These are phyloP conservation scores for Coemansia sp. DNA, from an alignment of 192 early-diverging fungal species.

Conservation along the genomic window DNA sequence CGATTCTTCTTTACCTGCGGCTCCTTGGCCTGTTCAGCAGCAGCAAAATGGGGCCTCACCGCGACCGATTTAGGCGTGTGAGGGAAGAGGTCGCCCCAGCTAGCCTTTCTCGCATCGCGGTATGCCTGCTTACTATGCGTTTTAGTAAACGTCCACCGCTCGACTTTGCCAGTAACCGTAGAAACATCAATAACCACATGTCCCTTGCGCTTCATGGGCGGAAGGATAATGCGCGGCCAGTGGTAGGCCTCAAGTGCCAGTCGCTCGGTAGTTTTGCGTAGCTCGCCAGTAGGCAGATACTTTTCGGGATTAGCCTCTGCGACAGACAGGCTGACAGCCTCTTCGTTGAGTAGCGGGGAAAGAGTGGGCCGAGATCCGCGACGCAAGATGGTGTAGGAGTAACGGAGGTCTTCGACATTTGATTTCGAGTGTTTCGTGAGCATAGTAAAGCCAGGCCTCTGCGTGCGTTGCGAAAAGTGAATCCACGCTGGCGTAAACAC, in stretches of 20 bases:
- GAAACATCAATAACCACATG: constrained; percentile 77
- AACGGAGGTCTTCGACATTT: constrained; percentile 74
- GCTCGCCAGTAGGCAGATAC: constrained; percentile 17
- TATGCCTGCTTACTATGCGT: constrained; percentile 70
- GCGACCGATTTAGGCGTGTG: constrained; percentile 59
- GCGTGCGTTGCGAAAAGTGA: constrained; percentile 80
- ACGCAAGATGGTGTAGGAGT: constrained; percentile 77
- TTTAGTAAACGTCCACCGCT: constrained; percentile 72
- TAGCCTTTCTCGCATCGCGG: constrained; percentile 71
- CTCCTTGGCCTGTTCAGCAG: not conserved
- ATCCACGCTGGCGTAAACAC: constrained; percentile 66
- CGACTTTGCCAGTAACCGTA: constrained; percentile 56
- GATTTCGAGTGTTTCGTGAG: constrained; percentile 65
- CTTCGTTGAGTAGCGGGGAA: not conserved
- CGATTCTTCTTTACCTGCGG: constrained; percentile 17
- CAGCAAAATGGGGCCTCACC: constrained; percentile 18
- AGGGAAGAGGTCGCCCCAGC: constrained; percentile 86
- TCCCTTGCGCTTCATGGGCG: constrained; percentile 75
- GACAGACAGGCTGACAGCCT: not conserved
- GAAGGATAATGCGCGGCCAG: constrained; percentile 74
- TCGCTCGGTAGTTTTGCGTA: constrained; percentile 15
- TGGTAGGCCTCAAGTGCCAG: constrained; percentile 53
- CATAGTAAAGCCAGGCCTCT: constrained; percentile 68
- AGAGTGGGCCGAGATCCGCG: constrained; percentile 59
- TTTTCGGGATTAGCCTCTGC: constrained; percentile 14